Evolutionary conservation across 768 basidiomycete species (phyloP).

Genomic region (Leccinum variicolor): DNA sequence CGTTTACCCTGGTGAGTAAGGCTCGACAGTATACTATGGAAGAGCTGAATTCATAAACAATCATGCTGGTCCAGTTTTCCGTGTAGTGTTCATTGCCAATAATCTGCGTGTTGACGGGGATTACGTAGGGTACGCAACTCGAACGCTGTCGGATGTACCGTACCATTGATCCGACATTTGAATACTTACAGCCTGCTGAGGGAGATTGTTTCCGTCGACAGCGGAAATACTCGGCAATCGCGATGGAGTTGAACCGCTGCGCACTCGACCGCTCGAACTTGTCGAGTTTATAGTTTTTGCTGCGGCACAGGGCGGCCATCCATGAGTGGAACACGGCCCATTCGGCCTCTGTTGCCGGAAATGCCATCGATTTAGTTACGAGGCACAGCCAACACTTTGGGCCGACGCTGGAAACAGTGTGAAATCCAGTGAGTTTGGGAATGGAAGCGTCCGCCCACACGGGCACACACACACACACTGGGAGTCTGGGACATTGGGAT

Average conservation of each 20-base stretch:
- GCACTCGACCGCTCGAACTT: constrained; percentile 1
- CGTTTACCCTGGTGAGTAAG: constrained; percentile 14
- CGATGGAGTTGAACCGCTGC: constrained; percentile 5
- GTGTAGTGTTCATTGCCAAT: background rate
- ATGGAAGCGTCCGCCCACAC: constrained; percentile 13
- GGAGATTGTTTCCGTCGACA: constrained; percentile 18
- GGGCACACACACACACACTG: background rate
- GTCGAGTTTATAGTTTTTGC: constrained; percentile 14
- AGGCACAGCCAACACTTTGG: constrained; percentile 26
- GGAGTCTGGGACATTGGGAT: constrained; percentile 7
- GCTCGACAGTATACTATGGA: background rate
- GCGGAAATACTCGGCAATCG: constrained; percentile 26
- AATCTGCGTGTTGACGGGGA: background rate
- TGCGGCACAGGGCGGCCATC: constrained; percentile 12
- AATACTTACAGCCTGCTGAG: constrained; percentile 17
- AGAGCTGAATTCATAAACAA: constrained; percentile 1
- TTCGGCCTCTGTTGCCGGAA: constrained; percentile 18
- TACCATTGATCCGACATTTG: constrained; percentile 32
- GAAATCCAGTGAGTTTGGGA: constrained; percentile 26
- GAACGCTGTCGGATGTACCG: constrained; percentile 23
- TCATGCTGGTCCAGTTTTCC: constrained; percentile 2
- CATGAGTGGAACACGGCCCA: constrained; percentile 17
- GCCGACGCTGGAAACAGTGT: constrained; percentile 22
- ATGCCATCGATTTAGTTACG: constrained; percentile 27
- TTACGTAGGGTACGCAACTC: constrained; percentile 28